Evolutionary conservation across 495 filamentous ascomycete genomes (phyloP), one percentile per base, ranked within the genome.

Genomic region (Collariella sp.): DNA sequence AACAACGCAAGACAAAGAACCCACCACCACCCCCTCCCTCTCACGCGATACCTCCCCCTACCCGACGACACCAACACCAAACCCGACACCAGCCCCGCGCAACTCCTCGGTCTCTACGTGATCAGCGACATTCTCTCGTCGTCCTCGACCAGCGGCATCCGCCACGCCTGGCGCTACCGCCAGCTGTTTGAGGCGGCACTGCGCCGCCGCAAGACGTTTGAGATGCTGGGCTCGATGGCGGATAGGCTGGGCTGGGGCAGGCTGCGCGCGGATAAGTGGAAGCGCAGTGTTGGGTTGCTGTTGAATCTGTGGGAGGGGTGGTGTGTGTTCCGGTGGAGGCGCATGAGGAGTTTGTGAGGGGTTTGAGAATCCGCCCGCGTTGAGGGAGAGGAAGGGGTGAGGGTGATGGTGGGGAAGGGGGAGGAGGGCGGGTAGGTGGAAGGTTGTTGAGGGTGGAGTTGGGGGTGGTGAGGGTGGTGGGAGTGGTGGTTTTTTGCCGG

Each of bases 141-240:
- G 2, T 89, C 87, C 4, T 85, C 87, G 1, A 89, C 86, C 1
- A 84, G 82, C 57, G 88, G 89, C 0, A 86, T 95, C 33, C 79
- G 88, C 1, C 86, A 91, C 63, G 88, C 89, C 5, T 97, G 89
- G 89, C 83, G 89, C 39, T 97, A 93, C 62, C 80, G 91, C 18
- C 83, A 87, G 62, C 73, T 93, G 19, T 93, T 98, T 58, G 94
- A 96, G 67, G 70, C 74, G 0, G 82, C 84, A 0, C 72, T 98
- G 7, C 81, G 82, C 31, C 68, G 78, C 5, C 78, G 82, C 35
- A 76, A 83, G 34, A 83, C 88, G 1, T 97, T 98, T 60, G 89
- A 89, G 60, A 74, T 82, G 48, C 77, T 98, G 9, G 93, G 91
- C 7, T 72, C 79, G 53, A 76, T 96, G 47, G 83, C 91, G 24